Percentiles rank a stretch among this genome's conserved stretches.
Evolutionary conservation across 148 eudicot genomes (phyloP).

Genomic region (Vaccinium macrocarpon): DNA sequence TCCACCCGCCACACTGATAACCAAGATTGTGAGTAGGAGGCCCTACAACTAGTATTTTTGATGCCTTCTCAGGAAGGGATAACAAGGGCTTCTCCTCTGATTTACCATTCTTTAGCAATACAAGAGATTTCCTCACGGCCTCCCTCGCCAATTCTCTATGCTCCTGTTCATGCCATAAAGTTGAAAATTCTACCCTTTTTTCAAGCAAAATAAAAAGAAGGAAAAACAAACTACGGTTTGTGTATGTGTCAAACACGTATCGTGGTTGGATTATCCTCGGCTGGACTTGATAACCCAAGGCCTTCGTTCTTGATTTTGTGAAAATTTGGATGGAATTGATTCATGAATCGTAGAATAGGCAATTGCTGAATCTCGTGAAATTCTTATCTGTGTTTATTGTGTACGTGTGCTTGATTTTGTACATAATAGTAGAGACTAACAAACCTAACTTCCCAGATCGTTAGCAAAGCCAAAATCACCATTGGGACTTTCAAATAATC

Average conservation of each 20-base stretch:
- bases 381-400: background rate
- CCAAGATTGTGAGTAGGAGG: constrained; percentile 51
- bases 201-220: background rate
- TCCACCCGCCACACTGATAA: constrained; percentile 61
- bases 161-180: constrained; percentile 20
- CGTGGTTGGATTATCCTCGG: too few species aligned
- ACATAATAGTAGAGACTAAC: background rate
- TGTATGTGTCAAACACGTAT: too few species aligned
- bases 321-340: too few species aligned
- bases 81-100: constrained; percentile 25
- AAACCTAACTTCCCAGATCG: background rate
- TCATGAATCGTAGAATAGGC: too few species aligned
- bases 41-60: constrained; percentile 50
- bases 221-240: background rate
- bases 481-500: background rate
- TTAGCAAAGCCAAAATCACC: background rate
- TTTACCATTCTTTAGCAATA: constrained; percentile 46
- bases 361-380: background rate
- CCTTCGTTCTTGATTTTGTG: too few species aligned
- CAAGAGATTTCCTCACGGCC: constrained; percentile 55
- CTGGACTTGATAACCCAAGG: too few species aligned
- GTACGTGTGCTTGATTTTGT: background rate
- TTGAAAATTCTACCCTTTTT: background rate
- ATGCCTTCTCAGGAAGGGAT: constrained; percentile 49
- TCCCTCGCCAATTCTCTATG: constrained; percentile 52